A percentile compares a stretch with the other conserved stretches of the same genome.
Evolutionary conservation across 495 filamentous ascomycete genomes (phyloP).

Genomic region (Neurospora tetrasperma): DNA sequence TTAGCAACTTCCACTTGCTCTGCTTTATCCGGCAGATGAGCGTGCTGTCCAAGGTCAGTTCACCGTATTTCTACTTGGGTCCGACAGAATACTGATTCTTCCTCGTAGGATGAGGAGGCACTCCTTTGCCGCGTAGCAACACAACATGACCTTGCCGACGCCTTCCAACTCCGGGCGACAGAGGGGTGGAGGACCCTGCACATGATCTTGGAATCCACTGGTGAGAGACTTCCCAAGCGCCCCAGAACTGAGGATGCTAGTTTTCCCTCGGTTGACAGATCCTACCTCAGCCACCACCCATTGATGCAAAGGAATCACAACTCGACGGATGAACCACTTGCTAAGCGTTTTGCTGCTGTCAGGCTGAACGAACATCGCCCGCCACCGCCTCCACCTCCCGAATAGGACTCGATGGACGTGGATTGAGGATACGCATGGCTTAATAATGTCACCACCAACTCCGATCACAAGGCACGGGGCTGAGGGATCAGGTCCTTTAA

Average conservation of each 20-base stretch:
- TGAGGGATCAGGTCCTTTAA: background rate
- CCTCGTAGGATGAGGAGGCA: conserved; percentile 70
- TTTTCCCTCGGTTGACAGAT: conserved; percentile 3
- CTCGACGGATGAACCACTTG: conserved; percentile 58
- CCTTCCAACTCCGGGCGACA: conserved; percentile 69
- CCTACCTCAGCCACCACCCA: conserved; percentile 7
- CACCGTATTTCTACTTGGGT: background rate
- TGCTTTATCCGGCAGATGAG: conserved; percentile 73
- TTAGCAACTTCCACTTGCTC: conserved; percentile 91
- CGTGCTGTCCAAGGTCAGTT: conserved; percentile 64
- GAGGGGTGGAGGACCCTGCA: conserved; percentile 88
- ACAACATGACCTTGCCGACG: conserved; percentile 64
- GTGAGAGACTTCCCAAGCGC: conserved; percentile 91
- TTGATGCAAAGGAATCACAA: conserved; percentile 17
- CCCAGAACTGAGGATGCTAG: conserved; percentile 34
- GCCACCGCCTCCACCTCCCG: background rate
- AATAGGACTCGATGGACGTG: background rate
- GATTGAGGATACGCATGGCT: background rate
- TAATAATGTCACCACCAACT: background rate
- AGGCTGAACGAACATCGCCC: conserved; percentile 55
- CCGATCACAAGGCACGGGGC: background rate
- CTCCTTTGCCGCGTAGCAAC: conserved; percentile 78
- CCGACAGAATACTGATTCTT: background rate
- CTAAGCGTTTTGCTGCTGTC: conserved; percentile 98
- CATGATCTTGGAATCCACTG: conserved; percentile 86